phyloP scores from a whole-genome alignment of 2,329 filamentous ascomycete genomes.

The Fusarium albidum region DNA sequence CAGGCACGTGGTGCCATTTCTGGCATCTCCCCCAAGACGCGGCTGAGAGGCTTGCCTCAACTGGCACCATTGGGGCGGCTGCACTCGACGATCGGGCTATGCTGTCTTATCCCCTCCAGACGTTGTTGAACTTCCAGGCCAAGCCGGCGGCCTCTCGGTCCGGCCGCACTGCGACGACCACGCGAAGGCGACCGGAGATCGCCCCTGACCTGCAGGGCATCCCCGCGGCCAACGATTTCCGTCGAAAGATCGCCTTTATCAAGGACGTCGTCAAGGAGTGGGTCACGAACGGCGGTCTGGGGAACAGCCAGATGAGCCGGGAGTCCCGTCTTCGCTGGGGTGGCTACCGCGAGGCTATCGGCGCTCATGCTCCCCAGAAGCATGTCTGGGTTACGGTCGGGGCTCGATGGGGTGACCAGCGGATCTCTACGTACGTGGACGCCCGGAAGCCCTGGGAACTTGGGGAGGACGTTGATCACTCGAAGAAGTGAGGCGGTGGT shows the following conservation, averaged over 20 bases:
- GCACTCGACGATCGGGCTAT: conserved; percentile 75
- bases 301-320: conserved; percentile 68
- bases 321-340: conserved; percentile 65
- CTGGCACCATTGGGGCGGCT: conserved; percentile 74
- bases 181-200: conserved; percentile 67
- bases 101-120: conserved; percentile 75
- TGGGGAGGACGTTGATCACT: conserved; percentile 59
- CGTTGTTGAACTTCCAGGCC: conserved; percentile 73
- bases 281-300: conserved; percentile 74
- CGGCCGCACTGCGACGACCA: conserved; percentile 55
- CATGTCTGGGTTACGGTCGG: conserved; percentile 75
- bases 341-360: conserved; percentile 63
- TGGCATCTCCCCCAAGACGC: conserved; percentile 79
- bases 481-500: conserved; percentile 38
- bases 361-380: conserved; percentile 62
- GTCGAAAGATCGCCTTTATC: conserved; percentile 78
- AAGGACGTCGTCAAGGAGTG: conserved; percentile 74
- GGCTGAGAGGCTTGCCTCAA: conserved; percentile 68
- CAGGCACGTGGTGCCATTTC: conserved; percentile 80
- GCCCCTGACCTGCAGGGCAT: conserved; percentile 68
- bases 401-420: conserved; percentile 66
- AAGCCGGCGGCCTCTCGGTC: conserved; percentile 52
- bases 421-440: conserved; percentile 64
- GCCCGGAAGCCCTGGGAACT: conserved; percentile 61
- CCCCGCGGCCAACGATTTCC: conserved; percentile 76